Evolutionary conservation across 75 land plant species (phyloP).

Genomic region (Pinus albicaulis): DNA sequence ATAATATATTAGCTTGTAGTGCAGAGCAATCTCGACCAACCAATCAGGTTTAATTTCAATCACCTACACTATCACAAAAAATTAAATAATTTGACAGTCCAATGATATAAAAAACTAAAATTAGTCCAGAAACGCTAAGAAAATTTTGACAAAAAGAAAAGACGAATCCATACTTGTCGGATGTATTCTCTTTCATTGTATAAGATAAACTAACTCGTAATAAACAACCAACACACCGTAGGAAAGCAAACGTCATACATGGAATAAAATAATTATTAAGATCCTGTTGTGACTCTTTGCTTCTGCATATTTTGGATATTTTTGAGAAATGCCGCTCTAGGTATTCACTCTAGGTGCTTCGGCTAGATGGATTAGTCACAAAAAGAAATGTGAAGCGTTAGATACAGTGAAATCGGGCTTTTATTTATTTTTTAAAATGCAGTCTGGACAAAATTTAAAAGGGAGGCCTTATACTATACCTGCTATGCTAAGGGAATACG

Average conservation of each 20-base stretch:
- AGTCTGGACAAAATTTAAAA: too few species aligned
- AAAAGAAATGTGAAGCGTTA: too few species aligned
- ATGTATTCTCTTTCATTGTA: conserved; percentile 98
- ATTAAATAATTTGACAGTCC: neutral
- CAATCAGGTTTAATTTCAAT: conserved; percentile 95
- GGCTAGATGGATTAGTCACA: too few species aligned
- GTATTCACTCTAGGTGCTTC: too few species aligned
- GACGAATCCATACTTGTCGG: conserved; percentile 64
- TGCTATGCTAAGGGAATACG: too few species aligned
- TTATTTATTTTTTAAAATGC: too few species aligned
- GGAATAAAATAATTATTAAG: too few species aligned
- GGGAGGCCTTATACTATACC: too few species aligned
- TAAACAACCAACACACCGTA: conserved; percentile 58
- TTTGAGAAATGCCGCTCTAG: too few species aligned
- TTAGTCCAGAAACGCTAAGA: neutral
- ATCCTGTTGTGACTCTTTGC: too few species aligned
- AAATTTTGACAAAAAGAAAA: neutral
- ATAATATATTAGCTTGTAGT: conserved; percentile 84
- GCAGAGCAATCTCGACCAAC: conserved; percentile 96
- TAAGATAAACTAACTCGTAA: conserved; percentile 85
- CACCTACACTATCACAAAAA: conserved; percentile 38
- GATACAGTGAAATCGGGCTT: too few species aligned
- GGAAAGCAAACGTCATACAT: neutral
- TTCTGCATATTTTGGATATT: too few species aligned
- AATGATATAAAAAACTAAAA: neutral